These are phyloP conservation scores for Trametes cinnabarina DNA, from an alignment of 768 basidiomycete genomes.

Conservation along the genomic window DNA sequence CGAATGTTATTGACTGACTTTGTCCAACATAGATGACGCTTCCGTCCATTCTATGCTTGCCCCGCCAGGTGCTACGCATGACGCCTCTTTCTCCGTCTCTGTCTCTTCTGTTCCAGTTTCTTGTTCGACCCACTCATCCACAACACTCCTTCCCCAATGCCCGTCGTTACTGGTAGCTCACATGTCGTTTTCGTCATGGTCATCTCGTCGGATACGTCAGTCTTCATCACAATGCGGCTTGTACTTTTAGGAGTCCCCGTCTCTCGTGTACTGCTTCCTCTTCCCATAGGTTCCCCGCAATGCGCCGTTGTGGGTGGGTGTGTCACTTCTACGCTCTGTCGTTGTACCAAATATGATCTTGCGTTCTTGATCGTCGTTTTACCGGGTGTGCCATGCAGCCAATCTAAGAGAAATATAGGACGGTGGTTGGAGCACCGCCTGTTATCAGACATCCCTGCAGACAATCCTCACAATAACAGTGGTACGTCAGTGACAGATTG, in stretches of 20 bases:
- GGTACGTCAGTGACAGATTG: too few species aligned
- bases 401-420: background rate
- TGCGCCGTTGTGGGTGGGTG: slow-evolving; percentile 31
- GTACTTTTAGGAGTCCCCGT: slow-evolving; percentile 41
- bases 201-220: slow-evolving; percentile 35
- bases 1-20: too few species aligned
- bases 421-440: too few species aligned
- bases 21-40: too few species aligned
- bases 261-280: slow-evolving; percentile 22
- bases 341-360: slow-evolving; percentile 26
- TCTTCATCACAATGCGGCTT: slow-evolving; percentile 41
- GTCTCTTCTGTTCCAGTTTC: slow-evolving; percentile 17
- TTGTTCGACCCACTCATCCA: slow-evolving; percentile 36
- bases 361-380: background rate
- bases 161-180: slow-evolving; percentile 41
- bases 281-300: slow-evolving; percentile 21
- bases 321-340: slow-evolving; percentile 22
- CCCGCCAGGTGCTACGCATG: slow-evolving; percentile 1
- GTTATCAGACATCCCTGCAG: too few species aligned
- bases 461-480: too few species aligned
- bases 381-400: background rate
- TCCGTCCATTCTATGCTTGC: background rate
- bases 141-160: slow-evolving; percentile 34
- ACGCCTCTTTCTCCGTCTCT: slow-evolving; percentile 11
- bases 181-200: slow-evolving; percentile 41